Percentiles rank a stretch among this genome's conserved stretches.
phyloP scores from a whole-genome alignment of 495 filamentous ascomycete species.

The Penicillium alfredii region DNA sequence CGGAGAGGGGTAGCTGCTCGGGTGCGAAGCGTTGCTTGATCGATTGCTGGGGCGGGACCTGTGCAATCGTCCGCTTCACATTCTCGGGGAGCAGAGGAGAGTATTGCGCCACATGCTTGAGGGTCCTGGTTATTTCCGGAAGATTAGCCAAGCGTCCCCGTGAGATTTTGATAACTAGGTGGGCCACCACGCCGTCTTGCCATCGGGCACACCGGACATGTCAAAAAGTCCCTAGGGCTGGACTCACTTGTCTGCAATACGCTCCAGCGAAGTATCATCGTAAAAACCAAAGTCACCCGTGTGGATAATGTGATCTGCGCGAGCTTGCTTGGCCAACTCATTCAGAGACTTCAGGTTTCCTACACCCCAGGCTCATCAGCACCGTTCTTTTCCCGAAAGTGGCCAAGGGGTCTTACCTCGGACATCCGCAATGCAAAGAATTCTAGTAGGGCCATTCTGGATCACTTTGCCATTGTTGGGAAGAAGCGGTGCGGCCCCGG shows the following conservation, averaged over 20 bases:
- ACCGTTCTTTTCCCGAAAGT: background rate
- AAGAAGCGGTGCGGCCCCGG: constrained; percentile 49
- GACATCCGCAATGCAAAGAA: constrained; percentile 96
- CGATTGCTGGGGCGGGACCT: constrained; percentile 51
- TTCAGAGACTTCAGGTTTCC: constrained; percentile 95
- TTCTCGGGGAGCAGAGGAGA: constrained; percentile 86
- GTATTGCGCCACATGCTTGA: constrained; percentile 98
- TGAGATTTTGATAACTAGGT: too few species aligned
- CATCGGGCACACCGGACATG: too few species aligned
- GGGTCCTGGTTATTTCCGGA: constrained; percentile 75
- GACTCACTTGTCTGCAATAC: constrained; percentile 97
- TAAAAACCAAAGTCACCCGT: constrained; percentile 99
- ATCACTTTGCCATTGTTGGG: constrained; percentile 69
- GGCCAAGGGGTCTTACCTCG: constrained; percentile 58
- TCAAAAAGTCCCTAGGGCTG: constrained; percentile 1
- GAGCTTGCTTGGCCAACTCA: constrained; percentile 86
- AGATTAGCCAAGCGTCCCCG: too few species aligned
- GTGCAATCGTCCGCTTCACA: constrained; percentile 79
- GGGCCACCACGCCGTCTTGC: too few species aligned
- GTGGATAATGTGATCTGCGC: constrained; percentile 94
- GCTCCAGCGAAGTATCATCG: constrained; percentile 89
- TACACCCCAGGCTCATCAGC: constrained; percentile 36
- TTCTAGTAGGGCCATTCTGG: constrained; percentile 75
- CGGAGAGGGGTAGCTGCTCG: constrained; percentile 85
- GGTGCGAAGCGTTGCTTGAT: constrained; percentile 79